phyloP scores from a whole-genome alignment of 2,329 filamentous ascomycete species.

The Triangularia setosa region DNA sequence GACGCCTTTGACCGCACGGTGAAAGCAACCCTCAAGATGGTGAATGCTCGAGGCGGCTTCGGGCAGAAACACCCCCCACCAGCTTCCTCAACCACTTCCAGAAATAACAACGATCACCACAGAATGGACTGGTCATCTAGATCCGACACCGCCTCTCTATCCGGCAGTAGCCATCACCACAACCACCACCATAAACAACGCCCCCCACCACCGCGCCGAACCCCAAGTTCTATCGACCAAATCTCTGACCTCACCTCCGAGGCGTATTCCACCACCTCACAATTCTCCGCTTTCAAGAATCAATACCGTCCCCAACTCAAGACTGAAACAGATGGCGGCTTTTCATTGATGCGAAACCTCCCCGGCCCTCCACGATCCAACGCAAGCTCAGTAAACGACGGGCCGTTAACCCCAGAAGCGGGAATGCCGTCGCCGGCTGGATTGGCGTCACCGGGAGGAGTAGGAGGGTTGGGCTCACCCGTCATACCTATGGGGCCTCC shows the following conservation, averaged over 20 bases:
- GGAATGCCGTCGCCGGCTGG: slow-evolving; percentile 42
- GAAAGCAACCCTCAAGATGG: slow-evolving; percentile 94
- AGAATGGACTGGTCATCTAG: slow-evolving; percentile 31
- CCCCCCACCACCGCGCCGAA: background rate
- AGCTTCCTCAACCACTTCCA: slow-evolving; percentile 7
- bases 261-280: slow-evolving; percentile 34
- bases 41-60: slow-evolving; percentile 80
- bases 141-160: slow-evolving; percentile 26
- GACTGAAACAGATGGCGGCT: slow-evolving; percentile 37
- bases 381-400: slow-evolving; percentile 35
- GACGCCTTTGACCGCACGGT: slow-evolving; percentile 94
- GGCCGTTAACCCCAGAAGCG: slow-evolving; percentile 18
- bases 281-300: slow-evolving; percentile 36
- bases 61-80: slow-evolving; percentile 40
- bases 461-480: slow-evolving; percentile 12
- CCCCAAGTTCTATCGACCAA: slow-evolving; percentile 20
- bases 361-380: slow-evolving; percentile 38
- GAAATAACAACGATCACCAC: slow-evolving; percentile 17
- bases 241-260: slow-evolving; percentile 27
- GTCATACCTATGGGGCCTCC: slow-evolving; percentile 10
- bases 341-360: slow-evolving; percentile 38
- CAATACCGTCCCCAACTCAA: slow-evolving; percentile 30
- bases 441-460: slow-evolving; percentile 11
- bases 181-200: slow-evolving; percentile 14
- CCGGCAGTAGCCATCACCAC: background rate